phyloP scores from a whole-genome alignment of 139 green algal species.

The Chlorella sorokiniana region DNA sequence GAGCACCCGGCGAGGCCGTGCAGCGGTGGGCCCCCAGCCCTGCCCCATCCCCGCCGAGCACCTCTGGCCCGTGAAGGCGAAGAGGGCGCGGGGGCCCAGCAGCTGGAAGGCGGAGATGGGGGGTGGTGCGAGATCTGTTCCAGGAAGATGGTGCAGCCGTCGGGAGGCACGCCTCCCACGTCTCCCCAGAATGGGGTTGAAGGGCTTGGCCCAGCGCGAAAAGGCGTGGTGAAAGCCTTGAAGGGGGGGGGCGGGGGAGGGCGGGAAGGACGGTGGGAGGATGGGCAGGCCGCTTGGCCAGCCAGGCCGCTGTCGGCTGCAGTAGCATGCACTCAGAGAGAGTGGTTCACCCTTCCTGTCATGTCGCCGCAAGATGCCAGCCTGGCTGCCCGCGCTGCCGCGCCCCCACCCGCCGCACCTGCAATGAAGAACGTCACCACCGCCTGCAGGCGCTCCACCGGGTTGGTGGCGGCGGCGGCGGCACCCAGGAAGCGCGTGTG shows the following conservation, averaged over 20 bases:
- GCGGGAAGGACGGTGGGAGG: neutral
- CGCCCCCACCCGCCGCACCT: conserved; percentile 25
- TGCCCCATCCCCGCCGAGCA: neutral
- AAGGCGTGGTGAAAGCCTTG: conserved; percentile 52
- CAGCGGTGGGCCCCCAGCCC: neutral
- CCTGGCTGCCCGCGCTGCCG: too few relatives aligned
- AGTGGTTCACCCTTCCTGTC: neutral
- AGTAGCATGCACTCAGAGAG: neutral
- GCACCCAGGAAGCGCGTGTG: conserved; percentile 57
- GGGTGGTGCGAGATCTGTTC: conserved; percentile 84
- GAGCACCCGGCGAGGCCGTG: neutral
- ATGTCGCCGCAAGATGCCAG: neutral
- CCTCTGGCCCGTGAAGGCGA: conserved; percentile 63
- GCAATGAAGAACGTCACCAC: conserved; percentile 78
- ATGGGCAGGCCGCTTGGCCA: neutral
- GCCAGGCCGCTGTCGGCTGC: too few relatives aligned
- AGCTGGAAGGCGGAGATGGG: conserved; percentile 82
- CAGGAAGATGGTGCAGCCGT: conserved; percentile 71
- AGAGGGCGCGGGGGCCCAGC: conserved; percentile 60
- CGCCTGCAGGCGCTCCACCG: conserved; percentile 73
- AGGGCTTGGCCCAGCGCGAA: conserved; percentile 80
- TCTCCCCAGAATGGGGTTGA: conserved; percentile 92
- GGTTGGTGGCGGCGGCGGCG: conserved; percentile 52
- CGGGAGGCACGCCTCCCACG: conserved; percentile 70
- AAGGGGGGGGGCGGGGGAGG: neutral